These are phyloP conservation scores for Steccherinum ochraceum DNA, from an alignment of 768 basidiomycete species.

Conservation along the genomic window DNA sequence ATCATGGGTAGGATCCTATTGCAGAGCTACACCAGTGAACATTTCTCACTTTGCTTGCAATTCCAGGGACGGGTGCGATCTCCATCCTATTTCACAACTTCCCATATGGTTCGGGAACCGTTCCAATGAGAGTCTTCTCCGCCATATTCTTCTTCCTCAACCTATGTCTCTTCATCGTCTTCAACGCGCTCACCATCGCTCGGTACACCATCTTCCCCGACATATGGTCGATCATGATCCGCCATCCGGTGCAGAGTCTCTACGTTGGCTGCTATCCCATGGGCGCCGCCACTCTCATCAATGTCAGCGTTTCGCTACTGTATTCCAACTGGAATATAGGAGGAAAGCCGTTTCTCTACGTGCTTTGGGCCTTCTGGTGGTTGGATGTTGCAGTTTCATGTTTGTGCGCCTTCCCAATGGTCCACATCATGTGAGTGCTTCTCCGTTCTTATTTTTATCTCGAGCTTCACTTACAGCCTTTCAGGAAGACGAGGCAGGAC, in stretches of 20 bases:
- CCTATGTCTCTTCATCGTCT: constrained; percentile 44
- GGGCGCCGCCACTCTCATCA: constrained; percentile 56
- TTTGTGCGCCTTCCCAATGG: constrained; percentile 51
- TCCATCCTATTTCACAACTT: constrained; percentile 51
- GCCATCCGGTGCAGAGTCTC: constrained; percentile 44
- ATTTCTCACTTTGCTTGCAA: neutral
- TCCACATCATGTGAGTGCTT: constrained; percentile 59
- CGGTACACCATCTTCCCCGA: constrained; percentile 52
- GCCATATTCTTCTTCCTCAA: constrained; percentile 56
- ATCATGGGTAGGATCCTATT: constrained; percentile 39
- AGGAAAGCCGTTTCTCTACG: constrained; percentile 44
- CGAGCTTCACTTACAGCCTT: neutral
- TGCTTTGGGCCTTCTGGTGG: constrained; percentile 69
- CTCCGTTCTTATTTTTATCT: neutral
- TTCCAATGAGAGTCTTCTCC: constrained; percentile 34
- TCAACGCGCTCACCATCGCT: constrained; percentile 36
- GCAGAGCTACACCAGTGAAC: neutral
- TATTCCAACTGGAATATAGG: constrained; percentile 40
- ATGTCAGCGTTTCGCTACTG: constrained; percentile 40
- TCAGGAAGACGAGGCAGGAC: constrained; percentile 52
- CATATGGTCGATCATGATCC: constrained; percentile 42
- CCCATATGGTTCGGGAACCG: constrained; percentile 43
- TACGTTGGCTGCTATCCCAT: constrained; percentile 48
- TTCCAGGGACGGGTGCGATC: constrained; percentile 40
- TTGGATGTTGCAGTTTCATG: constrained; percentile 49